phyloP scores from a whole-genome alignment of 2,329 filamentous ascomycete genomes.

The Colletotrichum tabaci region DNA sequence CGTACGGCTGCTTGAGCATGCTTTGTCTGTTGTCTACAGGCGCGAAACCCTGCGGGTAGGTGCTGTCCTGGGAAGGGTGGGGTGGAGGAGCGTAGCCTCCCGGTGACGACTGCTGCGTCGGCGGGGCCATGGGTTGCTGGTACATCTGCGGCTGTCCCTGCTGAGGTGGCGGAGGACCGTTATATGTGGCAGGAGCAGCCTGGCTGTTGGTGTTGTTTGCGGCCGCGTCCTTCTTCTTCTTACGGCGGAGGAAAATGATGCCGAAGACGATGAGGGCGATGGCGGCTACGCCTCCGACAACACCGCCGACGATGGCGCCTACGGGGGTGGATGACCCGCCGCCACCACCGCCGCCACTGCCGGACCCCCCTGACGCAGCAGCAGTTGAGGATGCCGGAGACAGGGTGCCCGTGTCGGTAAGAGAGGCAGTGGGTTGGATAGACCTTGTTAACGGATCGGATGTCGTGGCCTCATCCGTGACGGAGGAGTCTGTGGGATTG shows the following conservation, averaged over 20 bases:
- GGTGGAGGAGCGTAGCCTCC: slow-evolving; percentile 40
- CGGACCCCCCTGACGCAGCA: slow-evolving; percentile 55
- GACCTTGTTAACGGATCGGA: slow-evolving; percentile 9
- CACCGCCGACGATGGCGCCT: slow-evolving; percentile 57
- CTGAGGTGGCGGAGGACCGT: slow-evolving; percentile 19
- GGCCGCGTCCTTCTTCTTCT: slow-evolving; percentile 43
- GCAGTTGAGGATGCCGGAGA: slow-evolving; percentile 33
- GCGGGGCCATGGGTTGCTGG: slow-evolving; percentile 21
- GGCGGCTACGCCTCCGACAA: slow-evolving; percentile 54
- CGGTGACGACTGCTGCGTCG: slow-evolving; percentile 43
- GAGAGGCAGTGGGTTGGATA: not conserved
- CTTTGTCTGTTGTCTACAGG: slow-evolving; percentile 44
- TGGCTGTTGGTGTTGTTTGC: slow-evolving; percentile 25
- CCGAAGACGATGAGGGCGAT: slow-evolving; percentile 49
- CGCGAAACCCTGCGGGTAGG: slow-evolving; percentile 35
- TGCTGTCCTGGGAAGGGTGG: slow-evolving; percentile 1
- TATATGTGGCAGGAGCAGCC: slow-evolving; percentile 10
- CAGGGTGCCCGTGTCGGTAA: slow-evolving; percentile 6
- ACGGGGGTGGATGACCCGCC: slow-evolving; percentile 49
- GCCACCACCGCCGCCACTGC: slow-evolving; percentile 49
- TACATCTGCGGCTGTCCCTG: slow-evolving; percentile 40
- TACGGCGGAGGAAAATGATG: slow-evolving; percentile 50
- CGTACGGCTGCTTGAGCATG: slow-evolving; percentile 44
- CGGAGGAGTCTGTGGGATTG: slow-evolving; percentile 36
- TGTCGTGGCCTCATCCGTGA: slow-evolving; percentile 13